Base-by-base conservation (phyloP, 176 grass and related monocot genomes). In the Aegilops sharonensis region DNA sequence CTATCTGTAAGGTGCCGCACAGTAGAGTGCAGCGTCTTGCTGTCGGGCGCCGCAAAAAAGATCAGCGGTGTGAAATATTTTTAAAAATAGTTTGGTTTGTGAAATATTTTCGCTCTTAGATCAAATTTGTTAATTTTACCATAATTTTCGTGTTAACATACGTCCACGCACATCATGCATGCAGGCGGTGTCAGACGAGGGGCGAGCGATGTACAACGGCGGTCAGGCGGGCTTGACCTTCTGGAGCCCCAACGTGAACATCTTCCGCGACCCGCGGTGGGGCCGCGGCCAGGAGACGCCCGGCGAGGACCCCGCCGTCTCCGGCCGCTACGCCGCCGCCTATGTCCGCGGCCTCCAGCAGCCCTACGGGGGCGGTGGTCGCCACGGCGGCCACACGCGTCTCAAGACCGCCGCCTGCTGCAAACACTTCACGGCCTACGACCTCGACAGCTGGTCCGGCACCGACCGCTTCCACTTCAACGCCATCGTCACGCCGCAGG, bases 371-470 rank as follows among this genome's bases (percentile, higher is more conserved):
- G 88, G 73, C 3, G 73, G 24, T 10, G 73, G 25, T 6, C 43
- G 9, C 43, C 45, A 54, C 72, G 42, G 18, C 24, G 76, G 85
- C 13, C 45, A 61, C 77, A 68, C 85, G 23, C 78, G 74, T 3
- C 91, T 98, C 7, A 95, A 98, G 90, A 64, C 94, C 43, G 95
- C 95, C 14, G 96, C 96, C 56, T 95, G 91, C 91, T 98, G 93
- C 90, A 98, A 98, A 71, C 96, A 98, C 78, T 98, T 95, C 96
- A 98, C 96, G 4, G 96, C 96, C 21, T 95, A 98, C 86, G 96
- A 98, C 75, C 96, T 98, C 29, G 96, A 98, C 84, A 89, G 70
- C 29, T 95, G 90, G 96, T 86, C 89, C 0, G 90, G 90, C 27
- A 39, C 81, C 27, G 91, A 94, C 70, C 90, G 96, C 6, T 98